Conservation (phyloP, 345 rosid species). For the Hibiscus mutabilis region DNA sequence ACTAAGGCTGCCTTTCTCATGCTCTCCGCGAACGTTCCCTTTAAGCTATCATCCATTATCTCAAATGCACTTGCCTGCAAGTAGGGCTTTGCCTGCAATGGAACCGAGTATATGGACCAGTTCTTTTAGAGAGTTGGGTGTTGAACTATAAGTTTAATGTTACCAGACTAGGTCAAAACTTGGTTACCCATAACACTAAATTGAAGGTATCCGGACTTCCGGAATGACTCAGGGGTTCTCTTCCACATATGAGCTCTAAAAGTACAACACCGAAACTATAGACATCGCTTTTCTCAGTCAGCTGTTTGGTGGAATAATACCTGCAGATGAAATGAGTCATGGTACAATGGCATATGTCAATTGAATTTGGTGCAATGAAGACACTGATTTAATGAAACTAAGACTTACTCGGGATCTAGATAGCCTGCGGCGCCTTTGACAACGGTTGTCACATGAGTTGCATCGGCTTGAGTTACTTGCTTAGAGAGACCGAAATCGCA, state of each 20-base stretch:
- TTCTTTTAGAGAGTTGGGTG: neutral
- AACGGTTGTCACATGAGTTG: conserved; percentile 80
- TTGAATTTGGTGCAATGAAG: neutral
- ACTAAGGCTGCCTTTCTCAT: conserved; percentile 58
- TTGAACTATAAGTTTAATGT: neutral
- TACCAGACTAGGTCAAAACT: neutral
- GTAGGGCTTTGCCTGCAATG: neutral
- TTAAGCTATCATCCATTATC: neutral
- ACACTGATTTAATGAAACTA: neutral
- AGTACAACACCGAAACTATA: conserved; percentile 93
- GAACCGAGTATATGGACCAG: neutral
- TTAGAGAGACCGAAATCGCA: conserved; percentile 78
- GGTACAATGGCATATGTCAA: neutral
- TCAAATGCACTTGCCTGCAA: neutral
- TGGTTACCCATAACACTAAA: conserved; percentile 74
- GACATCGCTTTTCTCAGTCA: conserved; percentile 89
- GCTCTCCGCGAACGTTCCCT: conserved; percentile 42
- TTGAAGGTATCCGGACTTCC: conserved; percentile 94
- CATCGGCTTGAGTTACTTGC: conserved; percentile 63
- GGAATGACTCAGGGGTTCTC: conserved; percentile 71
- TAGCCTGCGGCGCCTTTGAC: conserved; percentile 95
- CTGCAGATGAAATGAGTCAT: conserved; percentile 16
- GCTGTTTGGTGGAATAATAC: conserved; percentile 79
- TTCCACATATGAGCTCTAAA: conserved; percentile 84
- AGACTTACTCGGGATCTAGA: conserved; percentile 83